Conservation (phyloP, 768 basidiomycete genomes). For the Cantharellus anzutake region DNA sequence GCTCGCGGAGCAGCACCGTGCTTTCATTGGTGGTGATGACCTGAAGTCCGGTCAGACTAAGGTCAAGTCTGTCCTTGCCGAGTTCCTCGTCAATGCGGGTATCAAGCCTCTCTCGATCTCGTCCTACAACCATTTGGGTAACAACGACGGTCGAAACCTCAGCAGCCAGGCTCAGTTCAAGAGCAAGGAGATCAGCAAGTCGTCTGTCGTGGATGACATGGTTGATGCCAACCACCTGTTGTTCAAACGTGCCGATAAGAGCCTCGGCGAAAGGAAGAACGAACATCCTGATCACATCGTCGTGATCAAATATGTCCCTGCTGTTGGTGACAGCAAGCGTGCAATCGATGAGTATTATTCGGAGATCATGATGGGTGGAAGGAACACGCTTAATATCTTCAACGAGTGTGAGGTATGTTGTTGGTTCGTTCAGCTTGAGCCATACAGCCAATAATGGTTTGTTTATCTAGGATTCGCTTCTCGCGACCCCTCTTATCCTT, state of each 20-base stretch:
- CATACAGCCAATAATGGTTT: slow-evolving; percentile 6
- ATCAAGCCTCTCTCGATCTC: slow-evolving; percentile 96
- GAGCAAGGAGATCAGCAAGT: slow-evolving; percentile 97
- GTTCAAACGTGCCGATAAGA: slow-evolving; percentile 45
- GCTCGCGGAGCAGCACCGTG: slow-evolving; percentile 72
- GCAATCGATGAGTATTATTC: slow-evolving; percentile 99
- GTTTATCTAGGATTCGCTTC: slow-evolving; percentile 56
- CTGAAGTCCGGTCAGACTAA: slow-evolving; percentile 97
- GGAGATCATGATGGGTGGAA: slow-evolving; percentile 91
- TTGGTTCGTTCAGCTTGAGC: background rate
- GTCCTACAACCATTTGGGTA: slow-evolving; percentile 96
- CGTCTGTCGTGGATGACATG: slow-evolving; percentile 96
- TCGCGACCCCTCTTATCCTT: slow-evolving; percentile 90
- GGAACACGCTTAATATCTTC: slow-evolving; percentile 90
- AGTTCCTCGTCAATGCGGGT: slow-evolving; percentile 96
- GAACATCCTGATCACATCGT: slow-evolving; percentile 97
- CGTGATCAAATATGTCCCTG: slow-evolving; percentile 93
- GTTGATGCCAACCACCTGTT: slow-evolving; percentile 76
- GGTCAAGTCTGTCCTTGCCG: slow-evolving; percentile 90
- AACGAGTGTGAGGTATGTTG: slow-evolving; percentile 78
- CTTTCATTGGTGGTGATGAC: slow-evolving; percentile 96
- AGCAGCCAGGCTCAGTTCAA: slow-evolving; percentile 84
- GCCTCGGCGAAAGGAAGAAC: slow-evolving; percentile 38
- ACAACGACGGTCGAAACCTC: slow-evolving; percentile 92
- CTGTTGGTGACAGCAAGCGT: slow-evolving; percentile 92